These are phyloP conservation scores for Pseudonitzschia multistriata DNA, from an alignment of 108 stramenopile genomes.

Conservation along the genomic window DNA sequence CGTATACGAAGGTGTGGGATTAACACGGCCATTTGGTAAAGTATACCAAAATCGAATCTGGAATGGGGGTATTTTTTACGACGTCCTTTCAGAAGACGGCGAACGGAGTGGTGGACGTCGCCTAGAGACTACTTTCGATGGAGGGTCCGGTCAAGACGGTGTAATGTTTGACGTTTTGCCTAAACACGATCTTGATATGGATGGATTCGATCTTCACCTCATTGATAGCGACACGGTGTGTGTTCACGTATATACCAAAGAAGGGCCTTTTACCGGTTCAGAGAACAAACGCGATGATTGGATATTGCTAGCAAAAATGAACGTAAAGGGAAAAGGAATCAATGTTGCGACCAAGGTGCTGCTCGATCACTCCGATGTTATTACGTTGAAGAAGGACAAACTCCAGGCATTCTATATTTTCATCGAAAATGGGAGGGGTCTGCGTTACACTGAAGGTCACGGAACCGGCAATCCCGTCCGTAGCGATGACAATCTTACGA, in stretches of 20 bases:
- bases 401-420: constrained; percentile 6
- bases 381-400: background rate
- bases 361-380: background rate
- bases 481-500: constrained; percentile 8
- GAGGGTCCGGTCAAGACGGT: constrained; percentile 19
- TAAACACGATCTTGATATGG: background rate
- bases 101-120: background rate
- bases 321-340: background rate
- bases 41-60: constrained; percentile 11
- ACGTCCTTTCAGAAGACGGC: constrained; percentile 12
- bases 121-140: constrained; percentile 16
- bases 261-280: background rate
- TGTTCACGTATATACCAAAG: background rate
- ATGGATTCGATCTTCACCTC: constrained; percentile 16
- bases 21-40: constrained; percentile 5
- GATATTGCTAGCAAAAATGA: background rate
- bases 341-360: background rate
- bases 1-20: constrained; percentile 22
- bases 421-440: background rate
- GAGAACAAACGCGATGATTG: constrained; percentile 1
- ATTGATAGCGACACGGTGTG: background rate
- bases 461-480: background rate
- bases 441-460: background rate
- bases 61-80: constrained; percentile 18
- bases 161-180: constrained; percentile 17